Conservation (phyloP, 139 green algal genomes). For the Chlorella sp. region DNA sequence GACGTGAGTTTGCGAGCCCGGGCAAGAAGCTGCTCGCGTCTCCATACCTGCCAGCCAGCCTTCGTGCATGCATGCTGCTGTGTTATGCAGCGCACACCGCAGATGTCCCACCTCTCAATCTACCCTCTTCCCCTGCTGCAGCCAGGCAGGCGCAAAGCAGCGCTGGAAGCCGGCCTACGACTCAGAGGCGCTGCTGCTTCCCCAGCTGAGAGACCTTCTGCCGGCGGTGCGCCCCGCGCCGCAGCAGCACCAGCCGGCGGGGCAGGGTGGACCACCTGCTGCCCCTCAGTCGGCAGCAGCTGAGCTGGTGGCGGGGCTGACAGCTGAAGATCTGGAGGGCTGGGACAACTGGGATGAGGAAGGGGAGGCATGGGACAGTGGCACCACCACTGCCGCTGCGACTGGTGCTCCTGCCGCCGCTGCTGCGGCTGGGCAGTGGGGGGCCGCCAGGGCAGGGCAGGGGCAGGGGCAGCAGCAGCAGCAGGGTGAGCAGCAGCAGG, state of each 20-base stretch:
- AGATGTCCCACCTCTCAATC: no score
- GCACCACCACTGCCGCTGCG: background rate
- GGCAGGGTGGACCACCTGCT: background rate
- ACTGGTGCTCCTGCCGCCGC: background rate
- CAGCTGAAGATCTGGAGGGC: conserved; percentile 6
- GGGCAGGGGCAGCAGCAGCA: background rate
- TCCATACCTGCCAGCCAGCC: background rate
- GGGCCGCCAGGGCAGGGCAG: background rate
- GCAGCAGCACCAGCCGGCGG: background rate
- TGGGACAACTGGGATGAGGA: conserved; percentile 26
- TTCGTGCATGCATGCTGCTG: background rate
- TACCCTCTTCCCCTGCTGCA: background rate
- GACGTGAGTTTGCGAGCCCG: background rate
- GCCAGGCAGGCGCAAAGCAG: background rate
- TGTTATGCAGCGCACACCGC: background rate
- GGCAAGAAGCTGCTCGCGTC: background rate
- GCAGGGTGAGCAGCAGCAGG: background rate
- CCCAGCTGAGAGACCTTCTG: background rate
- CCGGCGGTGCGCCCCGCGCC: background rate
- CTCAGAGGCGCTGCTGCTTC: conserved; percentile 22
- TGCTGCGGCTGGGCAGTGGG: background rate
- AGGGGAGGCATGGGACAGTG: background rate
- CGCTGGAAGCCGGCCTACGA: conserved; percentile 21
- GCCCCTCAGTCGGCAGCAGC: background rate
- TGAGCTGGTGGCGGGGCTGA: background rate